phyloP scores from a whole-genome alignment of 2,329 filamentous ascomycete genomes.

The Didymella pinodella region DNA sequence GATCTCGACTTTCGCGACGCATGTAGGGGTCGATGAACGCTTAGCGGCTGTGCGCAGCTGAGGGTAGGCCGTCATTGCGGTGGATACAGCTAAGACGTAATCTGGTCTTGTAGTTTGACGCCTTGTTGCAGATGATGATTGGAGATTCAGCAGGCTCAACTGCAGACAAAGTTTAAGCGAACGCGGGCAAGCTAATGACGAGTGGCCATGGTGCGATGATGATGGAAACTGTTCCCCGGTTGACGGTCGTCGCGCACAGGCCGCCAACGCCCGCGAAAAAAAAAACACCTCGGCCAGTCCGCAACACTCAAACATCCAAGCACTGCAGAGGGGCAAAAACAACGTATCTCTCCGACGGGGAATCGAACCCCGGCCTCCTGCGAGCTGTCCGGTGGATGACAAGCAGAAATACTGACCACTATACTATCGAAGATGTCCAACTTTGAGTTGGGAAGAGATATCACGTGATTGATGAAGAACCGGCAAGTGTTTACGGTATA shows the following conservation, averaged over 20 bases:
- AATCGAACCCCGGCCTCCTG: conserved; percentile 23
- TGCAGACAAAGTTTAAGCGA: background rate
- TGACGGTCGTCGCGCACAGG: background rate
- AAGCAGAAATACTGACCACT: conserved; percentile 23
- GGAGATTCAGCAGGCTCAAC: background rate
- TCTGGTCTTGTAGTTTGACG: background rate
- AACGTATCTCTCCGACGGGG: conserved; percentile 21
- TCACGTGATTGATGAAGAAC: conserved; percentile 7
- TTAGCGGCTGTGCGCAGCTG: background rate
- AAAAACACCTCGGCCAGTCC: background rate
- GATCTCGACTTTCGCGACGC: background rate
- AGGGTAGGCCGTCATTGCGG: background rate
- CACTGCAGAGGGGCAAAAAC: background rate
- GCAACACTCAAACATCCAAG: background rate
- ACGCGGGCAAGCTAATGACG: background rate
- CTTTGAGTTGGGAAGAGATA: conserved; percentile 10
- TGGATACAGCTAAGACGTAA: background rate
- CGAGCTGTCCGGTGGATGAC: conserved; percentile 13
- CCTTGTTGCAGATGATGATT: background rate
- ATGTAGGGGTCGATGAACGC: background rate
- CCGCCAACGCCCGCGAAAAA: background rate
- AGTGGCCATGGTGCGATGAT: background rate
- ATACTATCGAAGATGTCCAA: conserved; percentile 22
- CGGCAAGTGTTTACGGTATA: too few species aligned
- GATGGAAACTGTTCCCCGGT: background rate